Evolutionary conservation across 805 yeast genomes (phyloP).

Genomic region (Pichia gijzeniarum): DNA sequence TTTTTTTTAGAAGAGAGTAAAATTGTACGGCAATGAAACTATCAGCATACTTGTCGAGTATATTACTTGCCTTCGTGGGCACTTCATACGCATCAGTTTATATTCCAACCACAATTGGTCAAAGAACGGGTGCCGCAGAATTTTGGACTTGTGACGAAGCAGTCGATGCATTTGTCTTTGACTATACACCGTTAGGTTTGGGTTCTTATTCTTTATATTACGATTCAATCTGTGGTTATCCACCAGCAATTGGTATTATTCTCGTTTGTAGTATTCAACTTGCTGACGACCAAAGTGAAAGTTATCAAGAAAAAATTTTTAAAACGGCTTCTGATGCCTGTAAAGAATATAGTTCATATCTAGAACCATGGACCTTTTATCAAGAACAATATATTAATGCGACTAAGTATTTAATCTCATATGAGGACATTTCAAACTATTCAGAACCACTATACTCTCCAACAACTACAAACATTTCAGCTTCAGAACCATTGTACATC

Average conservation of each 20-base stretch:
- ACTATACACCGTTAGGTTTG: conserved; percentile 9
- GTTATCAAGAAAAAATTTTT: conserved; percentile 1
- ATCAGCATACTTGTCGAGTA: too few relatives aligned
- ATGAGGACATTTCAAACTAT: conserved; percentile 8
- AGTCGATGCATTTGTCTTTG: conserved; percentile 8
- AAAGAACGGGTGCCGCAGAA: conserved; percentile 10
- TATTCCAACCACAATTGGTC: not conserved
- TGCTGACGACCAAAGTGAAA: conserved; percentile 6
- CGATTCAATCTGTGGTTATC: conserved; percentile 14
- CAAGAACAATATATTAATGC: conserved; percentile 27
- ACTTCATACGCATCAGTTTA: not conserved
- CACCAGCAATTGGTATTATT: conserved; percentile 17
- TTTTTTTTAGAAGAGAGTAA: too few relatives aligned
- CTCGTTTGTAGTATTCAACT: conserved; percentile 12
- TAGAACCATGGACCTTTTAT: conserved; percentile 18
- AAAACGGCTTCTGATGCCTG: conserved; percentile 4
- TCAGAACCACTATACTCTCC: conserved; percentile 16
- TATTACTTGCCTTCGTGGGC: not conserved
- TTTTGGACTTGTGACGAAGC: conserved; percentile 15
- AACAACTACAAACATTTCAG: conserved; percentile 12
- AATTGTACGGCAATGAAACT: too few relatives aligned
- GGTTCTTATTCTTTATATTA: conserved; percentile 4
- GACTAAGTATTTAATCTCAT: conserved; percentile 17
- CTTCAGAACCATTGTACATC: not conserved
- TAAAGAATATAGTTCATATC: conserved; percentile 8